Base-by-base conservation (phyloP, 2,329 filamentous ascomycete genomes). In the Exophiala bonariae region DNA sequence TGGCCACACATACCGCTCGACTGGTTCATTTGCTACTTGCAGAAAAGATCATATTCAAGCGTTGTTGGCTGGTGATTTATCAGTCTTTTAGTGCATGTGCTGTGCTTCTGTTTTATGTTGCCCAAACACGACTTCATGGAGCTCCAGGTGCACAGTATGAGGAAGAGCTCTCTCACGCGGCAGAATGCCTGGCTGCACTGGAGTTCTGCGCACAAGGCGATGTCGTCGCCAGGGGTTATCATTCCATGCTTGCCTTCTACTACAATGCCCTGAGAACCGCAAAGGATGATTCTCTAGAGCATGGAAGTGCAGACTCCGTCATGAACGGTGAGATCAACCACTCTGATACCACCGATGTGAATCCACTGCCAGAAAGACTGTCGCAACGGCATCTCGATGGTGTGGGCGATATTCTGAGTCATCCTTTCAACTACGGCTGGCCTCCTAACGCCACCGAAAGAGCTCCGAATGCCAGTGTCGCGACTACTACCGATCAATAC, bases 31-130 rank as follows among this genome's bases (percentile, higher is more conserved):
- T 16, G n/a, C 22, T 41, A 8, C 19, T 41, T 11, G 26, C 38
- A 14, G 38, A 41, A 17, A 28, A 17, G 6, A 16, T 26, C 5
- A 22, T 28, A 3, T 41, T 41, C 22, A 41, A 41, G 20, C 38
- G 38, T 11, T 41, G 20, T 26, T 41, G 38, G 38, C n/a, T 41
- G 13, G 14, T 23, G 16, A 41, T 41, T 11, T 41, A 41, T 26
- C 38, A 41, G 23, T 41, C 38, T 16, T 41, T 41, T 17, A 41
- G 38, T 17, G 38, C 38, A 9, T 41, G 38, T 17, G 31, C 38
- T 6, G 26, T 41, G 13, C 31, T 41, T 20, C 38, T 41, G n/a
- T 41, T 41, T 26, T 26, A 41, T 17, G 38, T 41, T 11, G 38
- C 38, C 13, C 38, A 41, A 11, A 41, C 26, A 26, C 38, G 22